Base-by-base conservation (phyloP, 2,329 filamentous ascomycete species). In the Penicillium sp. region DNA sequence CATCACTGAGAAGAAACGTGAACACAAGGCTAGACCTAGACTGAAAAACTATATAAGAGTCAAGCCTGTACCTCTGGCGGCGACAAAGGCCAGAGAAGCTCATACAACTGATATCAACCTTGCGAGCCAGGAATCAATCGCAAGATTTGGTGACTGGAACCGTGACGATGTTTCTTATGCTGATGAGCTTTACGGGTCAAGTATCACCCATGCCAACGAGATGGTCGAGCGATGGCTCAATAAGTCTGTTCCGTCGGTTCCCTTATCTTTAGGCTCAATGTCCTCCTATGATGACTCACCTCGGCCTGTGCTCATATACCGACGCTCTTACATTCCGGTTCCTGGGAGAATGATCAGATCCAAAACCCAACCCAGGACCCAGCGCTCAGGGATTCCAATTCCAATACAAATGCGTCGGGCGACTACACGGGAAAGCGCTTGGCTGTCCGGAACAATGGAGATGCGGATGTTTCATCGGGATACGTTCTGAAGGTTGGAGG, bases 391-490 rank as follows among this genome's bases (percentile, higher is more conserved):
- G n/a, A 41, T 52, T 21, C 49, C 52, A 10, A 13, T 47, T 23
- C 47, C 41, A 24, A 29, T 38, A n/a, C 43, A 28, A 1, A 21
- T 39, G 18, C 18, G 6, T 13, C 36, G 13, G 16, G 21, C 6
- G 16, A 21, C 18, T 2, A 39, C 8, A 39, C 1, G 36, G 18
- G 9, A 21, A 13, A 13, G 9, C 18, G 6, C 2, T 16, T 18
- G 10, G 36, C 16, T 10, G 6, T 21, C 21, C 2, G 3, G 10
- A 21, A 10, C n/a, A 26, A 23, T 26, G 29, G 49, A 54, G 6
- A 24, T 55, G 45, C 51, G 56, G 15, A 10, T 52, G 15, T 61
- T 65, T 47, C 51, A 62, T 36, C 42, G 3, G 26, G 49, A 52
- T 36, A 59, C 56, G 15, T 60, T 64, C 29, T 39, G 36, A 29